Conservation (phyloP, 345 rosid genomes). For the Linum lewisii region DNA sequence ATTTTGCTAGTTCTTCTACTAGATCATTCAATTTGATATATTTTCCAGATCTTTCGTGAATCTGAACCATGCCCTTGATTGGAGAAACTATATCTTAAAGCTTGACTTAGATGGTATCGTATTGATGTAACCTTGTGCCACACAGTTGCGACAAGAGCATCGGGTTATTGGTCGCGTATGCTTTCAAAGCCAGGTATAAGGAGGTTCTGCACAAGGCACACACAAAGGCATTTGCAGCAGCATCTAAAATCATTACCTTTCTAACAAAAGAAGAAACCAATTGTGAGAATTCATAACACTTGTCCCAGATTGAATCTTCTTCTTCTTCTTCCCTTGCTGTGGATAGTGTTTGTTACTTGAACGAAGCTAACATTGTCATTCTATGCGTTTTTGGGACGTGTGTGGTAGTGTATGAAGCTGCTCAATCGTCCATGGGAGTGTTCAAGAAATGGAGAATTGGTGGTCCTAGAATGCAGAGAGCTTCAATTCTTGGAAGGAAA, state of each 20-base stretch:
- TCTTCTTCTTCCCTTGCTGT: constrained; percentile 1
- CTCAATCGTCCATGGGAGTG: constrained; percentile 58
- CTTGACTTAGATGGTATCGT: neutral
- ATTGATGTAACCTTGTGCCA: neutral
- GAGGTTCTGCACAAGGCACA: constrained; percentile 69
- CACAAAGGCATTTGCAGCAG: constrained; percentile 47
- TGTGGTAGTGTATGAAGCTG: constrained; percentile 75
- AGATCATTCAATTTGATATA: no score
- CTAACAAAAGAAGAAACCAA: constrained; percentile 66
- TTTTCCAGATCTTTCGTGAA: neutral
- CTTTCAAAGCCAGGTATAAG: constrained; percentile 69
- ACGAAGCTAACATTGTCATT: neutral
- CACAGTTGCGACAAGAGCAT: constrained; percentile 51
- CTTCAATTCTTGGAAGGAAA: constrained; percentile 83
- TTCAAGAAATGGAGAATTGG: constrained; percentile 80
- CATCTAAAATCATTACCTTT: constrained; percentile 44
- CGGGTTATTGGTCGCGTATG: constrained; percentile 54
- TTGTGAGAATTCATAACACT: constrained; percentile 31
- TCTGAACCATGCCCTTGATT: neutral
- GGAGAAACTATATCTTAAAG: neutral
- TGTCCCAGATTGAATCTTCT: constrained; percentile 4
- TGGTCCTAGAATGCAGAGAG: constrained; percentile 76
- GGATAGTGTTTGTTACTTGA: no score
- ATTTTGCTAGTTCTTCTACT: no score
- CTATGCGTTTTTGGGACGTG: constrained; percentile 1